Evolutionary conservation across 2,329 filamentous ascomycete genomes (phyloP), one percentile per base, ranked within the genome.

Genomic region (Fusarium poae): DNA sequence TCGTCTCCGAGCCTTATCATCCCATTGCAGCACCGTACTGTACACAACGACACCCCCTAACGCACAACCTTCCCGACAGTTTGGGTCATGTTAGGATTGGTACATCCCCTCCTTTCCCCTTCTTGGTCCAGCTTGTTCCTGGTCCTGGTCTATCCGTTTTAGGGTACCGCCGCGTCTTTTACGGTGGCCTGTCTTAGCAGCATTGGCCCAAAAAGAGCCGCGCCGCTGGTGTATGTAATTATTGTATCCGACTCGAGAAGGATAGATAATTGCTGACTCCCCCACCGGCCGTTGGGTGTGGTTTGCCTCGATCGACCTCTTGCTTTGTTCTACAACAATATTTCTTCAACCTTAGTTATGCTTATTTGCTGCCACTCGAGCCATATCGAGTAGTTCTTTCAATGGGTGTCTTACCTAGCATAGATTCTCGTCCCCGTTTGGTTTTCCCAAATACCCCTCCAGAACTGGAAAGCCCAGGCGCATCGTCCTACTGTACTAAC

Each of bases 381-480:
- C 57, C 61, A 70, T 64, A 57, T 74, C 72, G 72, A 74, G 72
- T 67, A 74, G 65, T 74, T 71, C 72, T 81, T 77, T 82, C 84
- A 85, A 88, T 88, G 86, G 85, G 85, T 80, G 82, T 84, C 80
- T 76, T 83, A 82, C 78, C 83, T 76, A 79, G 77, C 71, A 74
- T 83, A 78, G 84, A 86, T 75, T 79, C 83, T 77, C 81, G 82
- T 76, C 82, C 81, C 76, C 83, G 81, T 74, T 81, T 83, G 77
- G 79, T 81, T 76, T 78, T 82, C 68, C 85, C 84, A 74, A 82
- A 85, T 72, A 87, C 85, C 67, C 85, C 86, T 65, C 84, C 85
- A 59, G 85, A 85, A 72, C 77, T 86, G 74, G 80, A 83, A 72
- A 87, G 85, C 76, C 83, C 84, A 62, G 82, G 82, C 57, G 82